Percentiles rank a stretch among this genome's conserved stretches.
These are phyloP conservation scores for Vitis rupestris DNA, from an alignment of 164 flowering plant genomes.

Conservation along the genomic window DNA sequence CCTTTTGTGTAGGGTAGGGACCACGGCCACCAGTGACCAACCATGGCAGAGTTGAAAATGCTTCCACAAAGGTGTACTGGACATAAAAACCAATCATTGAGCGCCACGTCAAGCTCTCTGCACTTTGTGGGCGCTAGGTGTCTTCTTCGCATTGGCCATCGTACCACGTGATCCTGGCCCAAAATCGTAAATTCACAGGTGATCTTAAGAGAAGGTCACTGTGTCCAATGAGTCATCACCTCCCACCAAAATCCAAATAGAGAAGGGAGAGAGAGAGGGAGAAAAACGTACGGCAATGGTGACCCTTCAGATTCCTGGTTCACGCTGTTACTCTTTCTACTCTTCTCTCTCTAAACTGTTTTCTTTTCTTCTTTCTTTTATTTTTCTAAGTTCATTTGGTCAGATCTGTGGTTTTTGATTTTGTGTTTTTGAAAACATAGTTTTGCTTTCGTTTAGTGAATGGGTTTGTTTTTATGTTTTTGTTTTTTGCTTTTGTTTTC, in stretches of 20 bases:
- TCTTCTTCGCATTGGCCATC: no score
- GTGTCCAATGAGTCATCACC: background rate
- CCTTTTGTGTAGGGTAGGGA: no score
- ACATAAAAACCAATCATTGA: no score
- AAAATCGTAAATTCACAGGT: no score
- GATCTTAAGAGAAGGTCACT: background rate
- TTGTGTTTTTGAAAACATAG: no score
- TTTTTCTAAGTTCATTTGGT: background rate
- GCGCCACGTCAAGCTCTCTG: no score
- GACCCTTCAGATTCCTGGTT: slow-evolving; percentile 17
- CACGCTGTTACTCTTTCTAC: slow-evolving; percentile 1
- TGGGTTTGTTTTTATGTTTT: background rate
- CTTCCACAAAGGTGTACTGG: no score
- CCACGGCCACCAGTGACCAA: no score
- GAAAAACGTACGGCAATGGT: slow-evolving; percentile 10
- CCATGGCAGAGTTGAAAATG: no score
- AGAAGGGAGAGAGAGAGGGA: slow-evolving; percentile 4
- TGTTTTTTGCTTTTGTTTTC: background rate
- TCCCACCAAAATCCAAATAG: background rate
- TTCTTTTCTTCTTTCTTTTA: background rate
- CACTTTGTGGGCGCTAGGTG: no score
- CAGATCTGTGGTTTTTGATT: background rate
- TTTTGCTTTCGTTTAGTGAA: no score
- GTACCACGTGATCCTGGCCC: no score
- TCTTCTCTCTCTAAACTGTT: background rate